A percentile compares a stretch with the other conserved stretches of the same genome.
Conservation (phyloP, 805 yeast genomes). For the Cyberlindnera japonica region DNA sequence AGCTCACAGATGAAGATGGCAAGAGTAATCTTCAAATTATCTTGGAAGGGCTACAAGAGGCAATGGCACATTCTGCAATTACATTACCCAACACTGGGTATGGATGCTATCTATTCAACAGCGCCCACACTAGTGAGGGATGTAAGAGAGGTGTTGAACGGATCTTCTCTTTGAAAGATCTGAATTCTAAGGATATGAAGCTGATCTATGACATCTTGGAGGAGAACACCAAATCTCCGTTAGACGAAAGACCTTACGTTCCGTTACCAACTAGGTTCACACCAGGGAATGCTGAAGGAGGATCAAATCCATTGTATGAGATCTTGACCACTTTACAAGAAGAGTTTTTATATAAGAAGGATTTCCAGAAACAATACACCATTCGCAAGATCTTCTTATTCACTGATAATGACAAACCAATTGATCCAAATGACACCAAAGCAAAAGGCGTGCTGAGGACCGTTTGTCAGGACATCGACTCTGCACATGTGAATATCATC, state of each 20-base stretch:
- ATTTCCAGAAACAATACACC: conserved; percentile 42
- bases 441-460: conserved; percentile 49
- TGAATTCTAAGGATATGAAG: conserved; percentile 58
- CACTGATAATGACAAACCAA: conserved; percentile 74
- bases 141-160: conserved; percentile 43
- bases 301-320: conserved; percentile 33
- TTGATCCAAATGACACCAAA: conserved; percentile 35
- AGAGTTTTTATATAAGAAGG: conserved; percentile 43
- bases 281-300: conserved; percentile 22
- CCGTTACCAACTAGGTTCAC: conserved; percentile 31
- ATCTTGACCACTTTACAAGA: conserved; percentile 52
- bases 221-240: conserved; percentile 33
- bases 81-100: conserved; percentile 66
- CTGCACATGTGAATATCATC: conserved; percentile 47
- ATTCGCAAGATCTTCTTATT: conserved; percentile 62
- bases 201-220: conserved; percentile 45
- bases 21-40: conserved; percentile 48
- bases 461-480: conserved; percentile 57
- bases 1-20: conserved; percentile 33
- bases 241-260: conserved; percentile 17
- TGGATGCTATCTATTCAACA: conserved; percentile 66
- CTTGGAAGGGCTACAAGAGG: conserved; percentile 52
- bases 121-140: conserved; percentile 33
- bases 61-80: conserved; percentile 63
- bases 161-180: conserved; percentile 49